Conservation (phyloP, 306 rosid genomes). For the Erythrophleum fordii region DNA sequence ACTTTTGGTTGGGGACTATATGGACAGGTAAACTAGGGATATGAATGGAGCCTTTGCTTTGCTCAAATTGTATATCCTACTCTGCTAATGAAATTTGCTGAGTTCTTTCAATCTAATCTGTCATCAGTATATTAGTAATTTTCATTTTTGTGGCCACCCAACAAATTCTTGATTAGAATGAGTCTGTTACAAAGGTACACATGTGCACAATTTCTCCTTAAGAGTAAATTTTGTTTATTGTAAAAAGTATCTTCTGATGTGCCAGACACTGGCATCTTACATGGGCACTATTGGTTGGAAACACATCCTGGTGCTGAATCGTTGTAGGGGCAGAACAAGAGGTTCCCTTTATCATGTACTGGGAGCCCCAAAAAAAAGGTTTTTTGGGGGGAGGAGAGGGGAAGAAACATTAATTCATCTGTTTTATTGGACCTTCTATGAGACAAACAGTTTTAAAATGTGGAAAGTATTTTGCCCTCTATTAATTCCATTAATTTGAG, state of each 20-base stretch:
- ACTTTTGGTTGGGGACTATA: conserved; percentile 88
- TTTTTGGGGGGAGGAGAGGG: not conserved
- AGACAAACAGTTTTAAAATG: not conserved
- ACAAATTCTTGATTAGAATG: not conserved
- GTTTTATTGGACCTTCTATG: not conserved
- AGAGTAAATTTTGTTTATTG: not conserved
- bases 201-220: not conserved
- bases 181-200: not conserved
- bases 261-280: not conserved
- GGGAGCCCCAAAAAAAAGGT: not conserved
- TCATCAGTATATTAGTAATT: not conserved
- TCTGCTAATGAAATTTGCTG: not conserved
- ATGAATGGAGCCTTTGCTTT: not conserved
- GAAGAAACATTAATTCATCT: not conserved
- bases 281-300: not conserved
- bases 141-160: not conserved
- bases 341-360: not conserved
- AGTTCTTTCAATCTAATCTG: not conserved
- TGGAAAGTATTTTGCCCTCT: not conserved
- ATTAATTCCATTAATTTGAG: not conserved
- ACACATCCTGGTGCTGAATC: not conserved
- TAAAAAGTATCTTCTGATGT: not conserved
- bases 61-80: not conserved
- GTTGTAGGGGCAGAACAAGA: not conserved
- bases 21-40: conserved; percentile 69